Percentiles rank a stretch among this genome's conserved stretches.
These are phyloP conservation scores for Leptoxyphium fumago DNA, from an alignment of 2,329 filamentous ascomycete species.

Conservation along the genomic window DNA sequence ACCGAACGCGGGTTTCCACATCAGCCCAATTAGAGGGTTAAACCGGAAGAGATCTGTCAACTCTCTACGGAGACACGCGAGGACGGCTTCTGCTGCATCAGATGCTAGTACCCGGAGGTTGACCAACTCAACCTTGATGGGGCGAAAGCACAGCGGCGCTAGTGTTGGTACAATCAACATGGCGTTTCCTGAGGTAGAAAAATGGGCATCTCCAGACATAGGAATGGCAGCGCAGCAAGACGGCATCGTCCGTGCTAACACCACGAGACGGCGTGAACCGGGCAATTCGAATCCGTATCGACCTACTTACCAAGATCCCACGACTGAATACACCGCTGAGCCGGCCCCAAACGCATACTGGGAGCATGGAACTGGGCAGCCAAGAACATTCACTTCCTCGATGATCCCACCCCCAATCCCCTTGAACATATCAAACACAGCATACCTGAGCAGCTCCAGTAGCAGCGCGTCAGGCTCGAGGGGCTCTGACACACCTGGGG, in stretches of 20 bases:
- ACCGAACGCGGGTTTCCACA: constrained; percentile 9
- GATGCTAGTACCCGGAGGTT: neutral
- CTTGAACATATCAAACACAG: neutral
- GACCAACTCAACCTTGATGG: neutral
- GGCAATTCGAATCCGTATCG: neutral
- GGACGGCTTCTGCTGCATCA: neutral
- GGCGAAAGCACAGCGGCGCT: neutral
- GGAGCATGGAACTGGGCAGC: neutral
- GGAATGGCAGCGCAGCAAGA: neutral
- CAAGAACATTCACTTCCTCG: neutral
- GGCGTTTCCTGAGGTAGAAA: neutral
- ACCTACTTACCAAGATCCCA: neutral
- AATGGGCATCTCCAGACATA: neutral
- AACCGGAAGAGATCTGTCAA: constrained; percentile 5
- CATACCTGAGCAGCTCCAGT: neutral
- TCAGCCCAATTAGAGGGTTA: constrained; percentile 17
- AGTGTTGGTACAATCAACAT: neutral
- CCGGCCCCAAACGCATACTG: neutral
- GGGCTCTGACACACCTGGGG: neutral
- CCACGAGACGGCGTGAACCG: neutral
- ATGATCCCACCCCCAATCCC: neutral
- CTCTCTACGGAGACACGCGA: neutral
- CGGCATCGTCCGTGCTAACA: neutral
- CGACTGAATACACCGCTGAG: neutral
- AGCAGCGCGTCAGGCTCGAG: neutral